A percentile compares a stretch with the other conserved stretches of the same genome.
phyloP scores from a whole-genome alignment of 495 filamentous ascomycete species.

The Penicillium angulare region DNA sequence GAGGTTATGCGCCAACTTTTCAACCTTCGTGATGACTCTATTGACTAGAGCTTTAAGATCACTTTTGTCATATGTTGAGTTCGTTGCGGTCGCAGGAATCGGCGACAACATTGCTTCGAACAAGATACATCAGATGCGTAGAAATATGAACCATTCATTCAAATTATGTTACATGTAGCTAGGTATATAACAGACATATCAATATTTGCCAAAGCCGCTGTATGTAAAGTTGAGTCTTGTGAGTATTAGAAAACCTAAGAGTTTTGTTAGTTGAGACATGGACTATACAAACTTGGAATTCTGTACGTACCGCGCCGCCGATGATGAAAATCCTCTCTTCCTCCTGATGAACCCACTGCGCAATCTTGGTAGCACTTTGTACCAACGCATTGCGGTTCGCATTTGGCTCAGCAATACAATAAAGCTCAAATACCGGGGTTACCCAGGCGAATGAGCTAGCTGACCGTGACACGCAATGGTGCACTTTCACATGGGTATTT shows the following conservation, averaged over 20 bases:
- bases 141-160: too few relatives aligned
- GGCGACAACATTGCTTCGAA: too few relatives aligned
- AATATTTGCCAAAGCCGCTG: too few relatives aligned
- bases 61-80: too few relatives aligned
- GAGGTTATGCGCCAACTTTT: slow-evolving; percentile 73
- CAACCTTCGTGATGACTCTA: slow-evolving; percentile 65
- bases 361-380: slow-evolving; percentile 80
- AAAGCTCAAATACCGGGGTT: slow-evolving; percentile 87
- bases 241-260: slow-evolving; percentile 27
- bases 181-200: too few relatives aligned
- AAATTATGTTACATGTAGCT: too few relatives aligned
- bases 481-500: slow-evolving; percentile 78
- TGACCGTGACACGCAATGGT: slow-evolving; percentile 72
- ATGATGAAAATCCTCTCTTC: slow-evolving; percentile 95
- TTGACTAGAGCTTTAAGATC: slow-evolving; percentile 69
- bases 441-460: slow-evolving; percentile 83
- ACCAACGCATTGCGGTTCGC: slow-evolving; percentile 75
- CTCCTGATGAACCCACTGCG: slow-evolving; percentile 85
- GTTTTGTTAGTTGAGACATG: background rate
- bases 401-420: slow-evolving; percentile 83
- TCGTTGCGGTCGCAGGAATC: too few relatives aligned
- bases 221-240: background rate
- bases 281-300: background rate
- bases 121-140: too few relatives aligned
- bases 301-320: slow-evolving; percentile 71